Evolutionary conservation across 2,329 filamentous ascomycete species (phyloP).

Genomic region (Biscogniauxia mediterranea): DNA sequence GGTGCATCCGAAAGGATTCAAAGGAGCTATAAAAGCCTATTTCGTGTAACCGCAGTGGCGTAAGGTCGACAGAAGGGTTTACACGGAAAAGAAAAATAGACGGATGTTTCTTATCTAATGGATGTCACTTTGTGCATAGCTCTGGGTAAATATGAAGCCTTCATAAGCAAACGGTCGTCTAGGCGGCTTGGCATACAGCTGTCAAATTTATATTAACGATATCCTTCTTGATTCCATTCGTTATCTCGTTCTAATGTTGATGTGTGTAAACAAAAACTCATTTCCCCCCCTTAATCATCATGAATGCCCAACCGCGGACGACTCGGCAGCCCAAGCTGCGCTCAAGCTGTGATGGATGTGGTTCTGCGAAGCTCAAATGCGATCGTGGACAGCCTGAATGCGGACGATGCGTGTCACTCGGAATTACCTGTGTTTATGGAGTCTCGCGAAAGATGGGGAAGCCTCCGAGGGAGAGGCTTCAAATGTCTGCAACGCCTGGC

Average conservation of each 20-base stretch:
- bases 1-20: neutral
- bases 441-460: constrained; percentile 27
- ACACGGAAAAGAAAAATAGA: neutral
- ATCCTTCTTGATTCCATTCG: neutral
- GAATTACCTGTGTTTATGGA: constrained; percentile 22
- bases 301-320: neutral
- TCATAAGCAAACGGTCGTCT: neutral
- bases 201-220: neutral
- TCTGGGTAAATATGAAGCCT: neutral
- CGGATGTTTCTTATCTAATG: neutral
- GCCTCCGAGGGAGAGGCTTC: constrained; percentile 14
- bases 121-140: neutral
- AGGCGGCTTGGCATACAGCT: neutral
- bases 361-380: neutral
- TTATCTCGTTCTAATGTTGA: neutral
- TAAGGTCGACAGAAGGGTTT: neutral
- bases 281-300: neutral
- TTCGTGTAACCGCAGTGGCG: neutral
- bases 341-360: neutral
- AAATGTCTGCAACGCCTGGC: neutral
- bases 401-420: neutral
- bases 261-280: neutral
- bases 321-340: neutral
- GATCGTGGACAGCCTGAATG: neutral
- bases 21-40: neutral